phyloP scores from a whole-genome alignment of 192 early-diverging fungal species.

The Umbelopsis ramanniana region DNA sequence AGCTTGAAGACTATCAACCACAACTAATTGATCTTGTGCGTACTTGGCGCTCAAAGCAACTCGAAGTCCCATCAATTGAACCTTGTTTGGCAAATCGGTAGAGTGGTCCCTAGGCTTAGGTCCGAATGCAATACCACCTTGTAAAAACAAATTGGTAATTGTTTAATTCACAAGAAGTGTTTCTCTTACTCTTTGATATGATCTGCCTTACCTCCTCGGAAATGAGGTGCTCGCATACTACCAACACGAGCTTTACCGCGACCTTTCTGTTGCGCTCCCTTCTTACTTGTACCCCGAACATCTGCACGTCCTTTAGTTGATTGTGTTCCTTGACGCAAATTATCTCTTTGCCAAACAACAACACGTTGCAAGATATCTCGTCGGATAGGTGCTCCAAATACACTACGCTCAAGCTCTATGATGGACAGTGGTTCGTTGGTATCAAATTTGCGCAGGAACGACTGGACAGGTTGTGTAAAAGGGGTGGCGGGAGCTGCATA shows the following conservation, averaged over 20 bases:
- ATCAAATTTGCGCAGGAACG: constrained; percentile 77
- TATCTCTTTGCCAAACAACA: constrained; percentile 86
- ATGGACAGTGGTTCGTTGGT: constrained; percentile 74
- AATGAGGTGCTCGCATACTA: constrained; percentile 82
- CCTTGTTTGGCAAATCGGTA: constrained; percentile 84
- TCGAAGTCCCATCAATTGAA: constrained; percentile 84
- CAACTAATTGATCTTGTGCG: constrained; percentile 82
- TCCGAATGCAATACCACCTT: constrained; percentile 84
- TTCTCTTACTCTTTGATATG: not conserved
- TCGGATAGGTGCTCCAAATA: constrained; percentile 78
- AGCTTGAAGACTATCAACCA: constrained; percentile 72
- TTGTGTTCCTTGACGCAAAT: constrained; percentile 82
- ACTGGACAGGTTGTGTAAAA: constrained; percentile 61
- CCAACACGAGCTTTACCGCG: constrained; percentile 91
- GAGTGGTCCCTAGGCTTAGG: constrained; percentile 85
- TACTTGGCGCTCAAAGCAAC: constrained; percentile 88
- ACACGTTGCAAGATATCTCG: constrained; percentile 84
- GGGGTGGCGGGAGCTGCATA: constrained; percentile 23
- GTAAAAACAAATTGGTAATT: not conserved
- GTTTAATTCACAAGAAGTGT: not conserved
- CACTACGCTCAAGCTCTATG: constrained; percentile 68
- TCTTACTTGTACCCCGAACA: constrained; percentile 83
- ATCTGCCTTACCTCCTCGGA: constrained; percentile 70
- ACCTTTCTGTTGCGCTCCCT: constrained; percentile 91
- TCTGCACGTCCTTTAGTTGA: constrained; percentile 79